Evolutionary conservation across 352 stramenopile species (phyloP).

Genomic region (Plasmopara viticola): DNA sequence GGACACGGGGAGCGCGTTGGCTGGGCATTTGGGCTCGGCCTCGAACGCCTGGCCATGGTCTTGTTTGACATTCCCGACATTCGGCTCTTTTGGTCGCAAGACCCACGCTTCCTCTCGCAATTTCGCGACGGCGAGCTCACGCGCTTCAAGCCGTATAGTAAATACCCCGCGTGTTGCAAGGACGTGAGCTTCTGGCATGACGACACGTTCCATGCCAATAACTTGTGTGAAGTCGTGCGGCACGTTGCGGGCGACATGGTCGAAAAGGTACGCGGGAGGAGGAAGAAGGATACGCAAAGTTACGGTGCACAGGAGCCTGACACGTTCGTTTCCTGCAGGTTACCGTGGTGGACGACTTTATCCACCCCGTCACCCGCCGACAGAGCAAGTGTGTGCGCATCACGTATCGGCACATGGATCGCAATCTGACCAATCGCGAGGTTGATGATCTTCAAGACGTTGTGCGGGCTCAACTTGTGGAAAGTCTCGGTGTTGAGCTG

Average conservation of each 20-base stretch:
- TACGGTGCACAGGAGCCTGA: too few species aligned
- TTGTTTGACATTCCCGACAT: conserved; percentile 99
- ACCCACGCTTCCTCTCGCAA: conserved; percentile 91
- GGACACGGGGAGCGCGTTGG: conserved; percentile 84
- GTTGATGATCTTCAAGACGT: conserved; percentile 93
- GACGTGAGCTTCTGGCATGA: conserved; percentile 98
- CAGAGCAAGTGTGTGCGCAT: conserved; percentile 97
- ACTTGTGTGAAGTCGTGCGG: conserved; percentile 96
- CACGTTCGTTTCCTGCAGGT: conserved; percentile 19
- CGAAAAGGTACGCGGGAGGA: conserved; percentile 69
- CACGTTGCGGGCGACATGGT: conserved; percentile 96
- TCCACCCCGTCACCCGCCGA: conserved; percentile 94
- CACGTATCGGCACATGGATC: conserved; percentile 98
- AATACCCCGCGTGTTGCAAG: conserved; percentile 98
- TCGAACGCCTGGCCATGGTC: conserved; percentile 98
- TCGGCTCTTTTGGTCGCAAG: conserved; percentile 97
- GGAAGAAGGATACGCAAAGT: too few species aligned
- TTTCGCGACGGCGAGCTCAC: conserved; percentile 91
- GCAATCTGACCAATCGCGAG: conserved; percentile 98
- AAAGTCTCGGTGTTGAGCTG: conserved; percentile 86
- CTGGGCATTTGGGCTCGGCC: conserved; percentile 98
- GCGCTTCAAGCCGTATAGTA: conserved; percentile 97
- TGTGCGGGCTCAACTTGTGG: conserved; percentile 72
- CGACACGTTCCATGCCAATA: conserved; percentile 91
- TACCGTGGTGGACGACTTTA: conserved; percentile 95